Percentiles rank a stretch among this genome's conserved stretches.
Conservation (phyloP, 345 rosid genomes). For the Ricinus communis region DNA sequence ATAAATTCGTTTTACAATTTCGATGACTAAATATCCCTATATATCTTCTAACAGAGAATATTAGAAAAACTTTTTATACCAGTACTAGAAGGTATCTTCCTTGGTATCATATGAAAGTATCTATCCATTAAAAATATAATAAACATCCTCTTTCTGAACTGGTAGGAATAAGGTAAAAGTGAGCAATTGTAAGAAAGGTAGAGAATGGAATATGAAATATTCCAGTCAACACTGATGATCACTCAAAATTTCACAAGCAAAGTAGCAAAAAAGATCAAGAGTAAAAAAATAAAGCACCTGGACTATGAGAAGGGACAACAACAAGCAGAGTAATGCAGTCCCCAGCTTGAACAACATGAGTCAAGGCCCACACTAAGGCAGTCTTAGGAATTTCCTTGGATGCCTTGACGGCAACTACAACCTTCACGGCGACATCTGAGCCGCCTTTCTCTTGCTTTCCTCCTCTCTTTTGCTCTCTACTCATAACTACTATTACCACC, state of each 20-base stretch:
- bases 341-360: constrained; percentile 95
- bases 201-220: not conserved
- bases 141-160: not conserved
- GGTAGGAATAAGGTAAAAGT: not conserved
- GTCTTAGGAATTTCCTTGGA: constrained; percentile 91
- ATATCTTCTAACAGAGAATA: not conserved
- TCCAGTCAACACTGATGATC: not conserved
- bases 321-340: constrained; percentile 89
- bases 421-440: constrained; percentile 62
- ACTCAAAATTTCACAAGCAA: not conserved
- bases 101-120: too few relatives aligned
- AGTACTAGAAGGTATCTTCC: too few relatives aligned
- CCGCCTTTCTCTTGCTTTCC: constrained; percentile 54
- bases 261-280: constrained; percentile 1
- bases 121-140: too few relatives aligned
- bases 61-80: not conserved
- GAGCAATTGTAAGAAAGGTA: not conserved
- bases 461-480: constrained; percentile 52
- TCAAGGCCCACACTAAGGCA: constrained; percentile 97
- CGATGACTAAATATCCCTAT: not conserved
- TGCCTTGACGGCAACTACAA: constrained; percentile 92
- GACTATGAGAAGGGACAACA: constrained; percentile 68
- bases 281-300: constrained; percentile 44
- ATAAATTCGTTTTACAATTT: not conserved
- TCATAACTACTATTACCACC: constrained; percentile 41